Percentiles rank a stretch among this genome's conserved stretches.
Evolutionary conservation across 768 basidiomycete species (phyloP).

Genomic region (Hirschioporus abietinus): DNA sequence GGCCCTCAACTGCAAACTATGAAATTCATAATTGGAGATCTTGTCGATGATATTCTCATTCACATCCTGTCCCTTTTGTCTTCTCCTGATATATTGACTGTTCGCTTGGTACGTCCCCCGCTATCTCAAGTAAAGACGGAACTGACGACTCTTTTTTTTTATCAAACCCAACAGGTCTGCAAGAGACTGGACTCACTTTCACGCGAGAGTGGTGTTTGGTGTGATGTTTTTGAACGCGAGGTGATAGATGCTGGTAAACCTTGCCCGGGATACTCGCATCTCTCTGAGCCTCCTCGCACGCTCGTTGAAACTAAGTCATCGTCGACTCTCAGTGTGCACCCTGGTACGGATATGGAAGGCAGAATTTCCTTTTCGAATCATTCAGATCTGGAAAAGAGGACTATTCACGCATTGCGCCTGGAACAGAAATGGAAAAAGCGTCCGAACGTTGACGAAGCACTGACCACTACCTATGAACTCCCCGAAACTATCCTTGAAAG

Average conservation of each 20-base stretch:
- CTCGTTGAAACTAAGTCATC: background rate
- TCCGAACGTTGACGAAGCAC: background rate
- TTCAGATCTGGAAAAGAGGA: background rate
- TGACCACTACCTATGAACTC: background rate
- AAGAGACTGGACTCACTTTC: background rate
- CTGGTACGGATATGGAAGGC: background rate
- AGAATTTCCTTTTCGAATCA: background rate
- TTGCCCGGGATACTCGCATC: background rate
- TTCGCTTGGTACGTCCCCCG: background rate
- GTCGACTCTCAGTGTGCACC: background rate
- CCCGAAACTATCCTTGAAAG: background rate
- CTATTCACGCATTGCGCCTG: background rate
- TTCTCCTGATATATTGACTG: slow-evolving; percentile 3
- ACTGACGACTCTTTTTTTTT: too few species aligned
- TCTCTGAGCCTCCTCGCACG: background rate
- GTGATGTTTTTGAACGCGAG: background rate
- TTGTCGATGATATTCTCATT: slow-evolving; percentile 3
- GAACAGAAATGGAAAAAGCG: background rate
- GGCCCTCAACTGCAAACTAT: background rate
- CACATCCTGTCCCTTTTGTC: background rate
- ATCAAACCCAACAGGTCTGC: background rate
- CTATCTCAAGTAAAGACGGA: background rate
- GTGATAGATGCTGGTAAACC: background rate
- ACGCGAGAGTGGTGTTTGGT: background rate
- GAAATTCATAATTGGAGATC: background rate